Percentiles rank a stretch among this genome's conserved stretches.
Conservation (phyloP, 352 stramenopile species). For the Pythium oligandrum region DNA sequence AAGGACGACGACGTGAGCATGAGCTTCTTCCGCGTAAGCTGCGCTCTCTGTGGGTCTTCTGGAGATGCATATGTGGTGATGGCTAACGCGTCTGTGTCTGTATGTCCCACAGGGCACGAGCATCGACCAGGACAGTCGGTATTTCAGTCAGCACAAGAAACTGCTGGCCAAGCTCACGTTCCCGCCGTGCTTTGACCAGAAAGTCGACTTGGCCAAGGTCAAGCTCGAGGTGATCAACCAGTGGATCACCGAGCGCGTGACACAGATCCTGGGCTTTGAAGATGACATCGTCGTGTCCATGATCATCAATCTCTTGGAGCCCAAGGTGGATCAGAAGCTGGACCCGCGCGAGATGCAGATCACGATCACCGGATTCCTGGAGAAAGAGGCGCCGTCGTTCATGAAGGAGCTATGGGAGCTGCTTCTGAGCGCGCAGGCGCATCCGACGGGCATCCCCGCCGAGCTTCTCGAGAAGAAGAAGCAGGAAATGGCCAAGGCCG, state of each 20-base stretch:
- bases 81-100: background rate
- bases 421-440: conserved; percentile 85
- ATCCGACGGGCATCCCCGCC: conserved; percentile 82
- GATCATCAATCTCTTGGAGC: conserved; percentile 81
- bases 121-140: conserved; percentile 81
- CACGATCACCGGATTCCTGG: conserved; percentile 88
- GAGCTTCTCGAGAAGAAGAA: conserved; percentile 90
- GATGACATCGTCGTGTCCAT: conserved; percentile 90
- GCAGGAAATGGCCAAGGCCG: conserved; percentile 68
- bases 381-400: conserved; percentile 82
- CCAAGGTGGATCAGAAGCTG: conserved; percentile 59
- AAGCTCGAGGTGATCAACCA: conserved; percentile 88
- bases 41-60: background rate
- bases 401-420: conserved; percentile 89
- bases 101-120: conserved; percentile 37
- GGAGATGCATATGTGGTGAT: background rate
- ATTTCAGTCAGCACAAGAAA: conserved; percentile 87
- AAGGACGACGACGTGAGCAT: background rate
- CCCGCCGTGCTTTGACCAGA: conserved; percentile 67
- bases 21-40: conserved; percentile 1
- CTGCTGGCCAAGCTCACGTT: conserved; percentile 84
- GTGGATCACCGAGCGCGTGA: conserved; percentile 86
- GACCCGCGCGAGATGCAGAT: conserved; percentile 88
- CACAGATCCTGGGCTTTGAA: conserved; percentile 85
- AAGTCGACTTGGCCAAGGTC: conserved; percentile 85